Conservation (phyloP, 2,329 filamentous ascomycete genomes). For the Cordyceps cicadae region DNA sequence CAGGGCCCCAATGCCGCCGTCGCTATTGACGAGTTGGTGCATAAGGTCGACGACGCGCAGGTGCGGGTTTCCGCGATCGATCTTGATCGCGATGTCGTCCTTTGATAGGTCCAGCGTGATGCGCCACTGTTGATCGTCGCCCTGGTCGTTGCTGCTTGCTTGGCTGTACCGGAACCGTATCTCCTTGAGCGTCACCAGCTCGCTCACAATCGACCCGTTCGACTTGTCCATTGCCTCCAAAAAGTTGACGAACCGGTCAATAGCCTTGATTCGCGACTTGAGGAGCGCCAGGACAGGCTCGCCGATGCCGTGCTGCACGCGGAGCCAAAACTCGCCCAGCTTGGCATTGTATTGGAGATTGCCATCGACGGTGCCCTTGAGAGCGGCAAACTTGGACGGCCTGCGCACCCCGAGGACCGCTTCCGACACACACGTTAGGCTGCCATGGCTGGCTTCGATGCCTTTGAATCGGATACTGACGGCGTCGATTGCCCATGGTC, state of each 20-base stretch:
- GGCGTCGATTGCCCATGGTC: slow-evolving; percentile 50
- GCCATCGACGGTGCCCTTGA: slow-evolving; percentile 47
- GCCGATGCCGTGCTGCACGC: slow-evolving; percentile 51
- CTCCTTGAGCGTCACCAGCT: slow-evolving; percentile 51
- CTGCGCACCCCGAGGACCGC: slow-evolving; percentile 48
- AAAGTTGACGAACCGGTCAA: slow-evolving; percentile 64
- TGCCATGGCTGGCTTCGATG: slow-evolving; percentile 23
- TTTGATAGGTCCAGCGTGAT: slow-evolving; percentile 51
- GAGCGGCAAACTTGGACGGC: slow-evolving; percentile 45
- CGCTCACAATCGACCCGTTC: slow-evolving; percentile 45
- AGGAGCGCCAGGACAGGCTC: slow-evolving; percentile 51
- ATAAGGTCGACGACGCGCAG: slow-evolving; percentile 53
- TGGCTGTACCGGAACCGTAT: slow-evolving; percentile 63
- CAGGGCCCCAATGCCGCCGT: slow-evolving; percentile 43
- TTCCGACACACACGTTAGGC: slow-evolving; percentile 36
- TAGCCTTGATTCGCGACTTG: slow-evolving; percentile 51
- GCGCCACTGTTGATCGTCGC: slow-evolving; percentile 32
- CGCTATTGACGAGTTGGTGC: slow-evolving; percentile 47
- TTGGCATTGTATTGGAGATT: slow-evolving; percentile 54
- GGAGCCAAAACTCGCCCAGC: slow-evolving; percentile 55
- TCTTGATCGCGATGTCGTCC: slow-evolving; percentile 46
- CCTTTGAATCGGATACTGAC: slow-evolving; percentile 51
- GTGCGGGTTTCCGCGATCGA: slow-evolving; percentile 60
- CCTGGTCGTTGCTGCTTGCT: not conserved
- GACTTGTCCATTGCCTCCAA: slow-evolving; percentile 55